phyloP scores from a whole-genome alignment of 1,139 yeast genomes.

The Candida freyschussii region DNA sequence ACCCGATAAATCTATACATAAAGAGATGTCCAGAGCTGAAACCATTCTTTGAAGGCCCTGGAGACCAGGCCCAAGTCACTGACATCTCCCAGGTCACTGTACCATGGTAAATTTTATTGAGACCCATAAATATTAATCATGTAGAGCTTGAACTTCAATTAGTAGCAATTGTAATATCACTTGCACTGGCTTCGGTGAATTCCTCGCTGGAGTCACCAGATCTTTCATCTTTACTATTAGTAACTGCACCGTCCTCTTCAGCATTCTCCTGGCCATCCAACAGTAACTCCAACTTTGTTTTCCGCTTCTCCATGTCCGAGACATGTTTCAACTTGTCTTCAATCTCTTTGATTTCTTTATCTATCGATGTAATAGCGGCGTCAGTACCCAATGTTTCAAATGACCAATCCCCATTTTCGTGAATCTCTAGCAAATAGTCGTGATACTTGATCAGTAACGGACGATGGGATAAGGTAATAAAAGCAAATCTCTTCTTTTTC shows the following conservation, averaged over 20 bases:
- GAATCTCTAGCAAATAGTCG: constrained; percentile 63
- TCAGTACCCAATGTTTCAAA: constrained; percentile 49
- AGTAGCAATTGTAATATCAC: constrained; percentile 1
- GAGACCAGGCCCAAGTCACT: constrained; percentile 1
- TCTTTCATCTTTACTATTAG: constrained; percentile 7
- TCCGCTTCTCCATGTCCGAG: constrained; percentile 17
- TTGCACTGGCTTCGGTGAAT: constrained; percentile 6
- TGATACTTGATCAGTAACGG: constrained; percentile 85
- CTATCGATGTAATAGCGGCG: constrained; percentile 56
- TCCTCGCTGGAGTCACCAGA: constrained; percentile 5
- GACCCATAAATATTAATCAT: constrained; percentile 1
- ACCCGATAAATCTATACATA: constrained; percentile 40
- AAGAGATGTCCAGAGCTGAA: constrained; percentile 25
- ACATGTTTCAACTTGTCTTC: constrained; percentile 50
- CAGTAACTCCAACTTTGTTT: constrained; percentile 24
- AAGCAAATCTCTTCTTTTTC: constrained; percentile 65
- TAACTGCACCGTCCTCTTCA: constrained; percentile 9
- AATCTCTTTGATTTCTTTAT: constrained; percentile 61
- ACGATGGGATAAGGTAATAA: constrained; percentile 81
- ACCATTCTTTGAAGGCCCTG: constrained; percentile 11
- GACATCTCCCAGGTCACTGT: constrained; percentile 1
- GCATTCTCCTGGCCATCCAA: constrained; percentile 30
- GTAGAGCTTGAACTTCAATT: not conserved
- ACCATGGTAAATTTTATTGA: constrained; percentile 7
- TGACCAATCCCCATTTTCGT: constrained; percentile 48